Evolutionary conservation across 768 basidiomycete species (phyloP), one percentile per base, ranked within the genome.

Genomic region (Tulasnella sp.): DNA sequence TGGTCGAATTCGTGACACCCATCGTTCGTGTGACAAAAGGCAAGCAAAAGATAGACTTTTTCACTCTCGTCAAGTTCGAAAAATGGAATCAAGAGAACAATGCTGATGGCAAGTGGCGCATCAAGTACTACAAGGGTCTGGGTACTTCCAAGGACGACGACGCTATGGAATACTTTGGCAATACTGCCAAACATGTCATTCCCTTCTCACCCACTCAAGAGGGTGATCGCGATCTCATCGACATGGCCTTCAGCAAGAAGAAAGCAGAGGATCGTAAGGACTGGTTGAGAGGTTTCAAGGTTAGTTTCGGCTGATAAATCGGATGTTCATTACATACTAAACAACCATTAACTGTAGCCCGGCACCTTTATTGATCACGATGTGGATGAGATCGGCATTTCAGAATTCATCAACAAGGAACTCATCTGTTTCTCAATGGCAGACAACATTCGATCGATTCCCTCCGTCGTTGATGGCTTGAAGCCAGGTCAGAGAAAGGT

Each of bases 41-140:
- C 43, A 69, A 46, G 10, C 74, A 84, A 56, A 72, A 74, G 47
- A 76, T 77, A 12, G 79, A 90, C 61, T 99, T 99, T 70, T 99
- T 93, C 65, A 98, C 93, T 3, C 83, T 99, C 53, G 93, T 92
- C 0, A 90, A 99, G 65, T 99, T 88, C 58, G 89, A 95, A 60
- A 74, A 81, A 59, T 99, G 95, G 95, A 64, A 81, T 41, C 83
- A 86, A 63, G 71, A 72, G 13, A 87, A 86, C 8, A 76, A 76
- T 0, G 79, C 81, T 58, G 72, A 79, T 5, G 72, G 81, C 51
- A 87, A 79, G 48, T 99, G 93, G 93, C 74, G 74, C 22, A 75
- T 81, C 44, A 99, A 98, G 71, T 99, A 99, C 70, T 98, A 81
- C 79, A 99, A 99, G 92, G 95, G 95, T 80, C 70, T 99, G 64